These are phyloP conservation scores for Zygosaccharomyces sapae DNA, from an alignment of 1,139 yeast species.

Conservation along the genomic window DNA sequence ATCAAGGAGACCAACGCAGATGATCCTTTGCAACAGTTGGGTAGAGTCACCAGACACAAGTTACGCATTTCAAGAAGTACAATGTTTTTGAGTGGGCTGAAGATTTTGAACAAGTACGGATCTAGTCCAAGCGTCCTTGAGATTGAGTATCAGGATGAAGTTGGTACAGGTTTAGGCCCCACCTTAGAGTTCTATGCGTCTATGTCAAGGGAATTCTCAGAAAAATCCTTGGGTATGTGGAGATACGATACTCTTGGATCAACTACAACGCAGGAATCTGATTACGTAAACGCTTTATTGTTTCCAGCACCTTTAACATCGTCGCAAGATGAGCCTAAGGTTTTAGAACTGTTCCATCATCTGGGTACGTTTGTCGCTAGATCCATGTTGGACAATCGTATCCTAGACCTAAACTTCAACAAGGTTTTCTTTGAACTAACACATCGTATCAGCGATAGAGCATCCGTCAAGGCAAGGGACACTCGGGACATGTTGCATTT, in stretches of 20 bases:
- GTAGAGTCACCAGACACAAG: slow-evolving; percentile 77
- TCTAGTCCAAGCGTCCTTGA: slow-evolving; percentile 77
- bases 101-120: slow-evolving; percentile 74
- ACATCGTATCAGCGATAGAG: slow-evolving; percentile 20
- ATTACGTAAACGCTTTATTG: slow-evolving; percentile 52
- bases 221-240: slow-evolving; percentile 64
- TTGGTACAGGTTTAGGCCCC: slow-evolving; percentile 96
- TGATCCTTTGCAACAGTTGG: slow-evolving; percentile 45
- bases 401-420: slow-evolving; percentile 78
- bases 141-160: slow-evolving; percentile 86
- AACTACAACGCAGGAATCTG: slow-evolving; percentile 34
- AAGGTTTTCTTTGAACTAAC: slow-evolving; percentile 59
- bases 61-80: slow-evolving; percentile 70
- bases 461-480: slow-evolving; percentile 8
- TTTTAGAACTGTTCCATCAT: slow-evolving; percentile 54
- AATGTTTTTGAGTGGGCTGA: slow-evolving; percentile 73
- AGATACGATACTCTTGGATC: slow-evolving; percentile 37
- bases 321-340: slow-evolving; percentile 43
- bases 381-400: slow-evolving; percentile 78
- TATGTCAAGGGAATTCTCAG: slow-evolving; percentile 71
- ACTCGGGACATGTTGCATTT: slow-evolving; percentile 40
- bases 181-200: slow-evolving; percentile 86
- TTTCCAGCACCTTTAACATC: slow-evolving; percentile 65
- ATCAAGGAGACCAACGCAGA: slow-evolving; percentile 35
- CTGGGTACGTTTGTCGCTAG: slow-evolving; percentile 85